Percentiles rank a stretch among this genome's conserved stretches.
phyloP scores from a whole-genome alignment of 331 rosid species.

The Cydonia oblonga region DNA sequence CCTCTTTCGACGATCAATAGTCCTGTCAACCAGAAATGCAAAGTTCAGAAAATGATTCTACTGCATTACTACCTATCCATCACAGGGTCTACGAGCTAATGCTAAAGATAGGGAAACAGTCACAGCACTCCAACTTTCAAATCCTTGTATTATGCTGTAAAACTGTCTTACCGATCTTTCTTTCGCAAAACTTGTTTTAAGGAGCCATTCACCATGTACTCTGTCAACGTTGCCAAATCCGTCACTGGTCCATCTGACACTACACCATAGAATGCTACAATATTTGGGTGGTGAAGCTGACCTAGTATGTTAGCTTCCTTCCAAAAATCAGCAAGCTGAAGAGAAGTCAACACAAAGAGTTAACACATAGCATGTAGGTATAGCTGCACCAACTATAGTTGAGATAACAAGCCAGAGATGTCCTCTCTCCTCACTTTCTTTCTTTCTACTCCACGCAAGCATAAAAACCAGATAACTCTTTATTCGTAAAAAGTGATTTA shows the following conservation, averaged over 20 bases:
- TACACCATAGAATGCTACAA: slow-evolving; percentile 24
- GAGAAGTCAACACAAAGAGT: background rate
- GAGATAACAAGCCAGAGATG: background rate
- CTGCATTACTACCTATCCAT: background rate
- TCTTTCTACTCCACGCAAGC: background rate
- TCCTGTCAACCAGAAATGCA: slow-evolving; percentile 4
- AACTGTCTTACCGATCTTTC: slow-evolving; percentile 19
- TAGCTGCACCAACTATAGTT: background rate
- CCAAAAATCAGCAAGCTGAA: slow-evolving; percentile 25
- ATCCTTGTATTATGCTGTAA: background rate
- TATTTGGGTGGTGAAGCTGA: slow-evolving; percentile 29
- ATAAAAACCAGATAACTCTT: background rate
- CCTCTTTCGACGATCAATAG: slow-evolving; percentile 30
- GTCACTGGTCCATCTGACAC: slow-evolving; percentile 21
- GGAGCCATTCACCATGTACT: slow-evolving; percentile 30
- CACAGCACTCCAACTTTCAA: background rate
- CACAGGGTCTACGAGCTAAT: background rate
- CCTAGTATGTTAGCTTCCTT: slow-evolving; percentile 23
- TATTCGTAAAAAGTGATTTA: background rate
- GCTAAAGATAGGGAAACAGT: background rate
- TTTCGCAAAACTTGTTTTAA: slow-evolving; percentile 20
- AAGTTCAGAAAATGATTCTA: background rate
- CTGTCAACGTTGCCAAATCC: slow-evolving; percentile 29
- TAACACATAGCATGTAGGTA: background rate
- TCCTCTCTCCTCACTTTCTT: background rate